Evolutionary conservation across 768 basidiomycete genomes (phyloP).

Genomic region (Amyloporia xantha): DNA sequence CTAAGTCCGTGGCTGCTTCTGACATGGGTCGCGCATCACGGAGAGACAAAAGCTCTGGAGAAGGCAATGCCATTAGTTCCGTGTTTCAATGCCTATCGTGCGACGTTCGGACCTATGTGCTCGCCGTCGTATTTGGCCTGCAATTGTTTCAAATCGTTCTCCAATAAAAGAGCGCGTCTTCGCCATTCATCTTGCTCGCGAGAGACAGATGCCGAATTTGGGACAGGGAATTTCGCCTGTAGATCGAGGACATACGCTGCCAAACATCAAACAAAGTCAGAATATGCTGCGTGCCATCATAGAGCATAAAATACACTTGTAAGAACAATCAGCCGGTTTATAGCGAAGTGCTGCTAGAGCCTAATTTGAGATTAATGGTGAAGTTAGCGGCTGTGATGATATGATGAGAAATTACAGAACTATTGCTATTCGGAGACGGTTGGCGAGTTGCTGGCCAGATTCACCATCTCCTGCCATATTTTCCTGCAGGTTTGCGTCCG

Average conservation of each 20-base stretch:
- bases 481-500: neutral
- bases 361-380: too few relatives aligned
- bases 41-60: slow-evolving; percentile 1
- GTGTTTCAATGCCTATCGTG: too few relatives aligned
- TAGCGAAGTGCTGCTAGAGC: slow-evolving; percentile 40
- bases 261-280: neutral
- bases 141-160: slow-evolving; percentile 32
- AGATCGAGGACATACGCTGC: slow-evolving; percentile 42
- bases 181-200: slow-evolving; percentile 28
- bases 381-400: too few relatives aligned
- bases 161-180: slow-evolving; percentile 34
- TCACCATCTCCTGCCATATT: neutral
- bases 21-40: neutral
- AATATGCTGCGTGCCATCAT: neutral
- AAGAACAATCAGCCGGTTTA: slow-evolving; percentile 37
- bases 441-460: neutral
- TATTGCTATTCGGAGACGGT: slow-evolving; percentile 13
- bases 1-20: neutral
- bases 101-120: slow-evolving; percentile 31
- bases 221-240: slow-evolving; percentile 27
- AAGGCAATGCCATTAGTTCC: neutral
- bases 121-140: slow-evolving; percentile 35
- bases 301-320: slow-evolving; percentile 29
- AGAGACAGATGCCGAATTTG: slow-evolving; percentile 17
- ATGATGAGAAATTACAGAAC: too few relatives aligned